Conservation (phyloP, 176 grass and related monocot genomes). For the Avena atlantica region DNA sequence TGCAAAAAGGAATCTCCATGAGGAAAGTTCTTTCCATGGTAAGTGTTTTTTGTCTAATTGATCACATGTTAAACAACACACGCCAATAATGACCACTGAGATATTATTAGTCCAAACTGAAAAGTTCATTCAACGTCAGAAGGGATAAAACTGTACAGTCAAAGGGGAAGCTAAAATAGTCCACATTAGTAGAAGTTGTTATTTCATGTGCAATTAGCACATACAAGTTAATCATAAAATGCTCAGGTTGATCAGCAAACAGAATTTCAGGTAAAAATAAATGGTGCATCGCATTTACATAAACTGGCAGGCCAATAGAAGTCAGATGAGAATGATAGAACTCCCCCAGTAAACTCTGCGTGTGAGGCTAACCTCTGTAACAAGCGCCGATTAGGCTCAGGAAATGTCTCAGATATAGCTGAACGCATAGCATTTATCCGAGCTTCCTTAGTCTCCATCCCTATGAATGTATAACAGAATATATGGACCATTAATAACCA, state of each 20-base stretch:
- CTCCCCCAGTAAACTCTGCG: background rate
- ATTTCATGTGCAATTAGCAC: slow-evolving; percentile 14
- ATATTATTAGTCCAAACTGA: slow-evolving; percentile 17
- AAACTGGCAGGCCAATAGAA: slow-evolving; percentile 13
- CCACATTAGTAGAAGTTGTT: slow-evolving; percentile 12
- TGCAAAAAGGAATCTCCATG: slow-evolving; percentile 43
- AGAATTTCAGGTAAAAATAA: slow-evolving; percentile 6
- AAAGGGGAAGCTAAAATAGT: slow-evolving; percentile 10
- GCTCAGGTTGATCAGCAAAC: slow-evolving; percentile 18
- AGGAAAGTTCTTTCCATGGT: slow-evolving; percentile 32
- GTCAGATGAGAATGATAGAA: background rate
- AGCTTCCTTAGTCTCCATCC: slow-evolving; percentile 77
- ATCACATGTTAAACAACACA: slow-evolving; percentile 26
- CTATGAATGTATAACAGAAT: slow-evolving; percentile 58
- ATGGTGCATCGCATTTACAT: slow-evolving; percentile 15
- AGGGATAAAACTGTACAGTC: slow-evolving; percentile 1
- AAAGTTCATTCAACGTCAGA: background rate
- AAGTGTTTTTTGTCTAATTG: slow-evolving; percentile 1
- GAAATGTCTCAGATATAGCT: slow-evolving; percentile 93
- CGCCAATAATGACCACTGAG: background rate
- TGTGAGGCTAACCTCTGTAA: slow-evolving; percentile 78
- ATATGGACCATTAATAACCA: slow-evolving; percentile 35
- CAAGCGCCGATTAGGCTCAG: slow-evolving; percentile 88
- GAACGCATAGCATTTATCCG: slow-evolving; percentile 89
- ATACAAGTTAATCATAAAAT: slow-evolving; percentile 24